Base-by-base conservation (phyloP, 1,284 basidiomycete genomes). In the Mrakiaceae sp. region DNA sequence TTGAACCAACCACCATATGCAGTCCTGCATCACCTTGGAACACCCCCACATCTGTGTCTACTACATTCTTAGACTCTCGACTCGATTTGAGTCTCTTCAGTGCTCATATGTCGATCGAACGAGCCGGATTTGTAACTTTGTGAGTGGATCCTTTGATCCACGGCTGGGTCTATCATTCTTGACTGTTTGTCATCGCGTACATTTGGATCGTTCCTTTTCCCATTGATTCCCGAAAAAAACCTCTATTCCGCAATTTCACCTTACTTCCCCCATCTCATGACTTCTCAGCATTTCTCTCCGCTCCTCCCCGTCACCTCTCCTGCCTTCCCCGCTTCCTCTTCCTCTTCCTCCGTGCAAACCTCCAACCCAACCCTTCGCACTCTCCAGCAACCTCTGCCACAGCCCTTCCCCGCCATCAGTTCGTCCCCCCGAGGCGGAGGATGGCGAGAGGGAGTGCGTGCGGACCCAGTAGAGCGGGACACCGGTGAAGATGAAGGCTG, bases 121-220 rank as follows among this genome's bases (percentile, higher is more conserved):
- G 16, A 14, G 3, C 42, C 9, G 7, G 14, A 46, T 10, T 51
- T n/a, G 27, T n/a, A 5, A 3, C 16, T 10, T 2, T 11, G 53
- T 39, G 27, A 5, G 27, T 55, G 53, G 4, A 5, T 9, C 9
- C 4, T 58, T 10, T 53, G 52, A 4, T 52, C 68, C 16, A 47
- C 92, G 98, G 73, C 87, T 96, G 67, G 55, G 55, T 9, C 42
- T 57, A 39, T 40, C 43, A 40, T 16, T 57, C 43, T 40, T 57
- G n/a, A 40, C 42, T 46, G 8, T 7, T 16, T 9, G 5, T 5
- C 43, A 2, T 16, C 10, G 4, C 39, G 39, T 39, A 9, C 52
- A n/a, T 53, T 39, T 12, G 8, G 1, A 12, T 54, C 52, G 11
- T 11, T 9, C 12, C 4, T 27, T 10, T 16, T 53, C 8, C 5